Base-by-base conservation (phyloP, 805 yeast species). In the Wickerhamiella sorbophila region DNA sequence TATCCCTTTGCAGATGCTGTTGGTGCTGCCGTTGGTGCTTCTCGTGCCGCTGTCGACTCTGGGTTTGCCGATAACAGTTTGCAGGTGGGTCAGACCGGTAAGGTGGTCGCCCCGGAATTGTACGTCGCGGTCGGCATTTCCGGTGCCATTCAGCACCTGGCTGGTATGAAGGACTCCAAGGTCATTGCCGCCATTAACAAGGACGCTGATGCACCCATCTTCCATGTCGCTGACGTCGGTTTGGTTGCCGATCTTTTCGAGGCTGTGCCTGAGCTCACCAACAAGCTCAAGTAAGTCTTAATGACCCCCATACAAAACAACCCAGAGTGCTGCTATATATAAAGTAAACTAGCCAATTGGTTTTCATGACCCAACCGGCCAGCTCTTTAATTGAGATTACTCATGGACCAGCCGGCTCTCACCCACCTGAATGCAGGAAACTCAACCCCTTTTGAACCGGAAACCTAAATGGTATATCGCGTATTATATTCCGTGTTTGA, bases 61-160 rank as follows among this genome's bases (percentile, higher is more conserved):
- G 97, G 96, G 0, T 86, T 74, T 60, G 86, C 94, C 57, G 97
- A 91, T 58, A 91, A 88, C 65, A 86, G 97, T 6, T 71, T 88
- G 53, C 98, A 88, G 64, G 87, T 88, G 47, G 98, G 98, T 42
- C 98, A 88, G 65, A 88, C 98, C 8, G 98, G 98, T 53, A 91
- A 91, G 62, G 87, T 87, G 42, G 93, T 91, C 27, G 97, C 97
- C 5, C 98, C 98, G 33, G 95, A 87, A 33, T 70, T 87, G 48
- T 91, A 91, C 60, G 63, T 91, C 36, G 97, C 96, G 2, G 77
- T 87, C 33, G 98, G 98, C 49, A 75, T 91, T 44, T 81, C 94
- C 17, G 98, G 98, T 48, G 98, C 98, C 26, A 88, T 88, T 56
- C 98, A 88, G 66, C 98, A 88, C 64, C 67, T 91, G 55, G 98